Evolutionary conservation across 345 rosid genomes (phyloP), one percentile per base, ranked within the genome.

Genomic region (Firmiana major): DNA sequence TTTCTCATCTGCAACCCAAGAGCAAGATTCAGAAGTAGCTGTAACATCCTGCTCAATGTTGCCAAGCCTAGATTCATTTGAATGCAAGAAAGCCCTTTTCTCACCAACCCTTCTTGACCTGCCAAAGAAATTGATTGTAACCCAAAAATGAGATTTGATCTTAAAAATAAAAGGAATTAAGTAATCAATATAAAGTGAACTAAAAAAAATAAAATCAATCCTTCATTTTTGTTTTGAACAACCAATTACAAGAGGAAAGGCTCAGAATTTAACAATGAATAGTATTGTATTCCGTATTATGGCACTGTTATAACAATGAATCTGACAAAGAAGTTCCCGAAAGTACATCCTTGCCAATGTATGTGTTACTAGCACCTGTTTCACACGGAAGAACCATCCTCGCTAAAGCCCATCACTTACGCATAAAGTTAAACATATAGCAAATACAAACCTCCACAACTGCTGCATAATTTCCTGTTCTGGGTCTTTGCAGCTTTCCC

Each of bases 11-110:
- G 84, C 89, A 81, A 75, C 79, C 88, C 88, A 86, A 42, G 98
- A 92, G 71, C 86, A 86, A 63, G 93, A 96, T 84, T 91, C 97
- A 19, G 98, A 90, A 71, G 90, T 84, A 81, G 86, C 87, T 55
- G 84, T 78, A 95, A 83, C 68, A 77, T 87, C 86, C 75, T 83
- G 90, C 78, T 84, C 90, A 75, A 67, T 49, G 40, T 77, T 80
- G 59, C 21, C 81, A 71, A 84, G 78, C 79, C 85, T 81, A 71
- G 79, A 79, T 81, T 80, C 93, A 36, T 82, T 81, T 12, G 79
- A 88, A 77, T 49, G 75, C 46, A 85, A 83, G 72, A 79, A 81
- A 40, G 74, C 66, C 78, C 73, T 83, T 76, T 76, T 79, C 63
- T 81, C 85, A 7, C 57, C 79, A 76, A 82, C 85, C 79, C 80